These are phyloP conservation scores for Pleomassaria siparia DNA, from an alignment of 2,329 filamentous ascomycete genomes.

Conservation along the genomic window DNA sequence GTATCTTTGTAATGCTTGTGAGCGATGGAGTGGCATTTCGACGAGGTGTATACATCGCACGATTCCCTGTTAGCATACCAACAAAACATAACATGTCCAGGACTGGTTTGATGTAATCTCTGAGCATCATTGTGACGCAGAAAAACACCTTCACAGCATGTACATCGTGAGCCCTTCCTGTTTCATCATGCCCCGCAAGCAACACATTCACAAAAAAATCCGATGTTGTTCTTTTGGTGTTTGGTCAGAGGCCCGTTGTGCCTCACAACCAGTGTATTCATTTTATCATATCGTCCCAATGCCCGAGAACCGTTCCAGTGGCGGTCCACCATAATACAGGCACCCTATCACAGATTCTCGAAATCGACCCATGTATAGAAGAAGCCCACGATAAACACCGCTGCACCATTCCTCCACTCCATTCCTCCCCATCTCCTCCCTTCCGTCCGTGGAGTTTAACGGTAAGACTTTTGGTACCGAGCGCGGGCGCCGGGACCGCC, in stretches of 20 bases:
- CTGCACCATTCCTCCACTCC: constrained; percentile 25
- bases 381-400: constrained; percentile 44
- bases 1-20: neutral
- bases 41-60: no score
- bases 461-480: constrained; percentile 99
- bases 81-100: no score
- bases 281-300: constrained; percentile 43
- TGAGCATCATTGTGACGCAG: neutral
- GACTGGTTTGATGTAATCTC: no score
- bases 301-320: constrained; percentile 29
- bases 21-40: no score
- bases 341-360: constrained; percentile 28
- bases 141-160: neutral
- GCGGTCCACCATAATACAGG: constrained; percentile 24
- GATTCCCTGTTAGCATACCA: no score
- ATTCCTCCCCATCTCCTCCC: constrained; percentile 2
- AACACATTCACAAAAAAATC: constrained; percentile 1
- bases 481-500: constrained; percentile 90
- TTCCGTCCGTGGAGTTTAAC: constrained; percentile 61
- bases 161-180: neutral
- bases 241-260: constrained; percentile 15
- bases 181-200: constrained; percentile 17
- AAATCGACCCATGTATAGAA: constrained; percentile 29
- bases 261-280: constrained; percentile 43
- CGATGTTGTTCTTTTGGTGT: constrained; percentile 1